Evolutionary conservation across 805 yeast species (phyloP), one percentile per base, ranked within the genome.

Genomic region (Wickerhamiella australiensis): DNA sequence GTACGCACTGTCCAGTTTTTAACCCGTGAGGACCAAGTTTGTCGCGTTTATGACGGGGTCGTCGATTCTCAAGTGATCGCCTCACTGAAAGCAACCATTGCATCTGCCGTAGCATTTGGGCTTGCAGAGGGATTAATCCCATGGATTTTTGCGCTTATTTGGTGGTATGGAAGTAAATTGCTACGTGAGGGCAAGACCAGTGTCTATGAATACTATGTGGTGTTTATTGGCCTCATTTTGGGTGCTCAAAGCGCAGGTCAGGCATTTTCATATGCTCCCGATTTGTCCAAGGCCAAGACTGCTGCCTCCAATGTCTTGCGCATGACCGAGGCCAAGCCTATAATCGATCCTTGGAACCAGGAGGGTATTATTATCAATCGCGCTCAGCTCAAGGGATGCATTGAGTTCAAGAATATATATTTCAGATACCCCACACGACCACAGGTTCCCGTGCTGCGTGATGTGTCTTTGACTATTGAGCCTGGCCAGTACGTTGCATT

Each of bases 341-440:
- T 49, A 20, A 63, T 63, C 44, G 72, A 69, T 47, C 53, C 61
- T 11, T 58, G 60, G 60, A 47, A 57, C 13, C 35, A 38, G 5
- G 59, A 56, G 7, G 71, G 71, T 2, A 51, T 52, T 7, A 50
- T 51, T 3, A 58, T 67, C 7, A 59, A 57, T 17, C 69, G 55
- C 26, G 58, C 51, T 8, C 47, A 47, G 0, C 67, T 70, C 37
- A 47, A 58, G 13, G 88, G 88, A 18, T 65, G 68, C 15, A 72
- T 87, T 13, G 65, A 59, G 26, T 76, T 87, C 56, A 50, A 65
- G 8, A 65, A 79, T 53, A 79, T 88, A 4, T 61, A 65, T 3
- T 90, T 86, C 64, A 57, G 73, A 3, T 90, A 87, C 63, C 78
- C 82, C 2, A 67, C 80, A 1, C 73, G 92, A 52, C 72, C 73